Conservation (phyloP, 805 yeast species). For the Peterozyma toletana region DNA sequence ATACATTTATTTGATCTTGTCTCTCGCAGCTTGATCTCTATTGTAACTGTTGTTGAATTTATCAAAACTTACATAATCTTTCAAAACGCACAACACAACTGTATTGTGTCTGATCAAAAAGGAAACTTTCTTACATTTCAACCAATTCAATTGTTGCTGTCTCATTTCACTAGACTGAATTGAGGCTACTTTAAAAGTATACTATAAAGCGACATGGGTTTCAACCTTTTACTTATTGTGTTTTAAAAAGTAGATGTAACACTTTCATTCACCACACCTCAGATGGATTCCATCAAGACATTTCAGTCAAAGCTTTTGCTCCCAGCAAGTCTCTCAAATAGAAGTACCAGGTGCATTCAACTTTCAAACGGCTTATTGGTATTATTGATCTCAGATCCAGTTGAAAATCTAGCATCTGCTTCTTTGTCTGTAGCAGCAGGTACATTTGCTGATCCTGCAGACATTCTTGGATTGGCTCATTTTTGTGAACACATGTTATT, state of each 20-base stretch:
- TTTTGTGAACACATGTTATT: constrained; percentile 73
- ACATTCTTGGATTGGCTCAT: constrained; percentile 80
- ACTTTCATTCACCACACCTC: neutral
- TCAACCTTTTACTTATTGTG: neutral
- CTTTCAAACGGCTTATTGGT: constrained; percentile 66
- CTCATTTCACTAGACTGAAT: too few species aligned
- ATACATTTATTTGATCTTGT: too few species aligned
- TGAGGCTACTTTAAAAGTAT: too few species aligned
- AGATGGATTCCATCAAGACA: neutral
- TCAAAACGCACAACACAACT: neutral
- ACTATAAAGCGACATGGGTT: too few species aligned
- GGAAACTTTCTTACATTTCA: neutral
- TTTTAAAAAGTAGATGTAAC: neutral
- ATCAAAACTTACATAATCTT: too few species aligned
- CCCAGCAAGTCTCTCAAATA: constrained; percentile 29
- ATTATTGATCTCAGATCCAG: constrained; percentile 70
- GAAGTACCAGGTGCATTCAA: constrained; percentile 35
- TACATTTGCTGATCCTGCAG: constrained; percentile 68
- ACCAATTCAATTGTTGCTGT: too few species aligned
- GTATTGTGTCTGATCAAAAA: neutral
- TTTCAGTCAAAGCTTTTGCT: neutral
- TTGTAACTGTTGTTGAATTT: too few species aligned
- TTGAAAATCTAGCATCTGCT: constrained; percentile 56
- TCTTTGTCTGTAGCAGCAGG: constrained; percentile 77
- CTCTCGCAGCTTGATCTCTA: too few species aligned